Conservation (phyloP, 495 filamentous ascomycete species). For the Penicillium crystallinum region DNA sequence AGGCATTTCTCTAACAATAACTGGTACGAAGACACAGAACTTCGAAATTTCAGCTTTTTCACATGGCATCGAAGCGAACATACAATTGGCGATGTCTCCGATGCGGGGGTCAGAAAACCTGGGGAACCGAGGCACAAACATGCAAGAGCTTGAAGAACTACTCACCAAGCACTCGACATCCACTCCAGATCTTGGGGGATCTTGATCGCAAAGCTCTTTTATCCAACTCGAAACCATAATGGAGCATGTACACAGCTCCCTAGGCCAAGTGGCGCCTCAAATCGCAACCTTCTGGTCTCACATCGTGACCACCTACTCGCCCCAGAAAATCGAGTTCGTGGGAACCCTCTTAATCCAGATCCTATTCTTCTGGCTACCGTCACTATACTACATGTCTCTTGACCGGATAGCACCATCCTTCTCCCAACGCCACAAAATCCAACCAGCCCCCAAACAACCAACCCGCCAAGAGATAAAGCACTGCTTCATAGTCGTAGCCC, state of each 20-base stretch:
- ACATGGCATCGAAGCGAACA: conserved; percentile 18
- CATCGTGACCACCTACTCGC: conserved; percentile 22
- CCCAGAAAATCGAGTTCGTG: conserved; percentile 38
- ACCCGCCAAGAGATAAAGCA: conserved; percentile 38
- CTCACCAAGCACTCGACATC: neutral
- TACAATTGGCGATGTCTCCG: conserved; percentile 4
- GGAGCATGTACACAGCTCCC: neutral
- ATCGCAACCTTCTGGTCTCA: conserved; percentile 20
- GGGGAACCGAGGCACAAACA: conserved; percentile 19
- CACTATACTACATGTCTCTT: conserved; percentile 36
- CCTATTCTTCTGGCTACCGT: conserved; percentile 49
- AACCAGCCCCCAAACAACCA: conserved; percentile 47
- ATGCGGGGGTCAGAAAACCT: conserved; percentile 6
- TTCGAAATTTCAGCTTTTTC: conserved; percentile 2
- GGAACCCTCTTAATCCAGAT: conserved; percentile 43
- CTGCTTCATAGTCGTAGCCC: conserved; percentile 40
- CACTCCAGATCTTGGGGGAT: neutral
- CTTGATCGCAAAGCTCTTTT: neutral
- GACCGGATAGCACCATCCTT: conserved; percentile 42
- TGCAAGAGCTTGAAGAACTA: neutral
- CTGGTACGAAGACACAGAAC: no score
- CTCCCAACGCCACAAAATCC: conserved; percentile 52
- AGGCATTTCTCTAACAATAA: no score
- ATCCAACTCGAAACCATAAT: neutral
- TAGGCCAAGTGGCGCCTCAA: neutral